Conservation (phyloP, 768 basidiomycete genomes). For the Multifurca ochricompacta region DNA sequence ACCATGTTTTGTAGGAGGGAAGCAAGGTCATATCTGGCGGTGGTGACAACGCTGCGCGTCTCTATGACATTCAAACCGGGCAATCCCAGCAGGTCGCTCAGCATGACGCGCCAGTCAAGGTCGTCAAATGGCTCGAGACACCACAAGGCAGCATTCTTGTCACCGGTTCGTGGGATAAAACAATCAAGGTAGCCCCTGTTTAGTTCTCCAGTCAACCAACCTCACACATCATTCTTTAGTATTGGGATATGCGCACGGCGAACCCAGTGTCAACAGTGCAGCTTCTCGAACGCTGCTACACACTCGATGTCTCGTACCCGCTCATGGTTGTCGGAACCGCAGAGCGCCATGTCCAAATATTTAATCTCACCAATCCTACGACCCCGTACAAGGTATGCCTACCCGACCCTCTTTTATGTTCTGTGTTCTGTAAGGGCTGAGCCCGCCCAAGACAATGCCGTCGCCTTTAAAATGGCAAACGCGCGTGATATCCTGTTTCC, state of each 20-base stretch:
- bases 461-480: slow-evolving; percentile 96
- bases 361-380: slow-evolving; percentile 77
- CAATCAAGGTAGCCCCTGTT: slow-evolving; percentile 61
- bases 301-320: slow-evolving; percentile 73
- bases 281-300: slow-evolving; percentile 88
- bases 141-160: slow-evolving; percentile 69
- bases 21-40: slow-evolving; percentile 88
- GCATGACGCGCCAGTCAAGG: slow-evolving; percentile 84
- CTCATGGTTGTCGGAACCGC: slow-evolving; percentile 91
- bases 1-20: slow-evolving; percentile 56
- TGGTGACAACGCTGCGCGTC: slow-evolving; percentile 90
- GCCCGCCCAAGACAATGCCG: slow-evolving; percentile 48
- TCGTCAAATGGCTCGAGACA: slow-evolving; percentile 73
- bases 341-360: slow-evolving; percentile 85
- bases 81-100: slow-evolving; percentile 77
- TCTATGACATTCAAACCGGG: slow-evolving; percentile 85
- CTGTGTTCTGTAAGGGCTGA: not conserved
- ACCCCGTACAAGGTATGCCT: slow-evolving; percentile 60
- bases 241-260: slow-evolving; percentile 84
- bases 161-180: slow-evolving; percentile 98
- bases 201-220: not conserved
- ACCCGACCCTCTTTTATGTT: not conserved
- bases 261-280: slow-evolving; percentile 69
- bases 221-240: slow-evolving; percentile 40
- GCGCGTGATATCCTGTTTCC: slow-evolving; percentile 77